Evolutionary conservation across 2,329 filamentous ascomycete species (phyloP), one percentile per base, ranked within the genome.

Genomic region (Apiospora pterosperma): DNA sequence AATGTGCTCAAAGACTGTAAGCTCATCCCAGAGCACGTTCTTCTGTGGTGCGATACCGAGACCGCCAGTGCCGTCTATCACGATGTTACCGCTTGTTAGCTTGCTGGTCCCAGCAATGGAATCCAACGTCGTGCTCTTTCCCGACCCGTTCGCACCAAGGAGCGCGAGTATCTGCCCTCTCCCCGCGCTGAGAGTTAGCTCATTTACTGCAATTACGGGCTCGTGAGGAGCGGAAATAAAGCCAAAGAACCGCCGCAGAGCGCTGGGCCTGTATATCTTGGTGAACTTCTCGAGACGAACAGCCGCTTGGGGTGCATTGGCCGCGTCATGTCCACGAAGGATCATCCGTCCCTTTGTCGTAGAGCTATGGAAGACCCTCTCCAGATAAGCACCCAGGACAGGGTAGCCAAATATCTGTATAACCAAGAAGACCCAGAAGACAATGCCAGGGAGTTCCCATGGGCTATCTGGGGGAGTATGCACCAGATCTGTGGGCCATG

Each of bases 41-140:
- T 95, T 94, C 75, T 97, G 94, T 0, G 94, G 94, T 64, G 93
- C 95, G 48, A 97, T 89, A 16, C 94, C 94, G 23, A 97, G 84
- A 0, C 92, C 92, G 11, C 92, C 92, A 11, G 88, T 89, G 0
- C 89, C 90, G 68, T 94, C 89, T 58, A 97, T 89, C 28, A 86
- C 87, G 69, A 97, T 96, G 3, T 84, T 83, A 3, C 94, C 94
- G 65, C 85, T 88, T 0, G 92, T 93, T 25, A 95, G 83, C 55
- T 87, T 91, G 70, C 90, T 92, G 61, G 95, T 85, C 3, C 94
- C 94, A 12, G 93, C 91, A 68, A 97, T 94, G 6, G 91, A 90
- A 73, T 97, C 92, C 4, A 97, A 83, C 0, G 93, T 97, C 0
- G 94, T 97, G 63, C 90, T 93, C 76, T 97, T 97, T 39, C 94